phyloP scores from a whole-genome alignment of 306 rosid species.

The Vigna hirtella region DNA sequence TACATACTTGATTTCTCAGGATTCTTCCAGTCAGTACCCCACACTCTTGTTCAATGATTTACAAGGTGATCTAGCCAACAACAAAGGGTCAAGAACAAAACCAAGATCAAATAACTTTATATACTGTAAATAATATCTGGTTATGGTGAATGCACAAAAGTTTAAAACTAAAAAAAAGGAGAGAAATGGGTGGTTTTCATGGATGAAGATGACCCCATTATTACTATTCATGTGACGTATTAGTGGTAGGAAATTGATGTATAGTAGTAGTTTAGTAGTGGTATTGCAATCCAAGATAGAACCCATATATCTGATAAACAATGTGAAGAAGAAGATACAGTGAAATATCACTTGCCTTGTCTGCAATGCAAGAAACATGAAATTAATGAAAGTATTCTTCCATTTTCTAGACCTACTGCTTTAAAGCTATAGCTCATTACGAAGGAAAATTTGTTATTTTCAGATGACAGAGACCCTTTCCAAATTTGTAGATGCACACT shows the following conservation, averaged over 20 bases:
- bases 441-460: constrained; percentile 18
- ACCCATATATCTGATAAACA: background rate
- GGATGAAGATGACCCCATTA: no score
- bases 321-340: background rate
- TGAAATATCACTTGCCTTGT: constrained; percentile 20
- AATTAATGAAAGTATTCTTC: constrained; percentile 7
- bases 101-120: no score
- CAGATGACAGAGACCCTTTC: constrained; percentile 26
- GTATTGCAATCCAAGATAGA: constrained; percentile 21
- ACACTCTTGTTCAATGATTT: constrained; percentile 11
- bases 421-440: background rate
- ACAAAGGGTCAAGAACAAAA: background rate
- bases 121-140: background rate
- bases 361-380: constrained; percentile 16
- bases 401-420: background rate
- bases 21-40: constrained; percentile 32
- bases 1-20: constrained; percentile 15
- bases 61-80: background rate
- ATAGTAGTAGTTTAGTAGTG: background rate
- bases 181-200: background rate
- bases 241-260: constrained; percentile 3
- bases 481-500: background rate
- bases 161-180: background rate
- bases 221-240: no score
- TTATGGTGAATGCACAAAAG: background rate